phyloP scores from a whole-genome alignment of 2,329 filamentous ascomycete genomes.

The Pestalotiopsis sp. region DNA sequence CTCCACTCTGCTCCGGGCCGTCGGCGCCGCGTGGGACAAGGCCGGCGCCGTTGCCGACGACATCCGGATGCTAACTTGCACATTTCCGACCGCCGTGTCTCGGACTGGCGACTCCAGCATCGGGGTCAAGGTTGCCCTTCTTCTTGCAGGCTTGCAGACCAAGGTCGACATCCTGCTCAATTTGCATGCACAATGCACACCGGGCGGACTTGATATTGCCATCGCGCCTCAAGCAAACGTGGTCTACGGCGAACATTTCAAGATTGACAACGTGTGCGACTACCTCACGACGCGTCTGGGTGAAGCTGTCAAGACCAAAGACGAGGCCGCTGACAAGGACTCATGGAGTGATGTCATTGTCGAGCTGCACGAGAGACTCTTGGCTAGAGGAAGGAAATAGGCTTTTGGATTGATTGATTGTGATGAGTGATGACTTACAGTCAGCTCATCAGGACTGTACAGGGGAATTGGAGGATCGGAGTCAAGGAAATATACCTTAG shows the following conservation, averaged over 20 bases:
- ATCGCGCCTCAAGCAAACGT: slow-evolving; percentile 62
- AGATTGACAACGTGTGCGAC: slow-evolving; percentile 74
- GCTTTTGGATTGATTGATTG: slow-evolving; percentile 14
- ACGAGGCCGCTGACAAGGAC: slow-evolving; percentile 35
- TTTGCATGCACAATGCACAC: slow-evolving; percentile 49
- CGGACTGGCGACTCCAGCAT: slow-evolving; percentile 69
- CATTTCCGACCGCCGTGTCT: slow-evolving; percentile 65
- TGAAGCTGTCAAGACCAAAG: slow-evolving; percentile 33
- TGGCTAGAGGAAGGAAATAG: slow-evolving; percentile 58
- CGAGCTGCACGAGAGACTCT: slow-evolving; percentile 57
- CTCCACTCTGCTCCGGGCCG: slow-evolving; percentile 58
- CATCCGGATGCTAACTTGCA: slow-evolving; percentile 63
- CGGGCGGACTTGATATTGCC: slow-evolving; percentile 56
- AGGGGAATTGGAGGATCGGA: not conserved
- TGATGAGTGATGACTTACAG: slow-evolving; percentile 4
- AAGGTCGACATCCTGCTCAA: slow-evolving; percentile 68
- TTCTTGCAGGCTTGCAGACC: slow-evolving; percentile 68
- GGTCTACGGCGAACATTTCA: slow-evolving; percentile 79
- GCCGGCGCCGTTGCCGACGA: slow-evolving; percentile 63
- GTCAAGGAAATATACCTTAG: not conserved
- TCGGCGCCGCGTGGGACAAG: slow-evolving; percentile 68
- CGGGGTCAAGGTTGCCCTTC: slow-evolving; percentile 61
- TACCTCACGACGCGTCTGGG: slow-evolving; percentile 64
- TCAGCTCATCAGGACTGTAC: not conserved
- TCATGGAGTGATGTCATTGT: slow-evolving; percentile 59